These are phyloP conservation scores for Euphorbia lathyris DNA, from an alignment of 345 rosid species.

Conservation along the genomic window DNA sequence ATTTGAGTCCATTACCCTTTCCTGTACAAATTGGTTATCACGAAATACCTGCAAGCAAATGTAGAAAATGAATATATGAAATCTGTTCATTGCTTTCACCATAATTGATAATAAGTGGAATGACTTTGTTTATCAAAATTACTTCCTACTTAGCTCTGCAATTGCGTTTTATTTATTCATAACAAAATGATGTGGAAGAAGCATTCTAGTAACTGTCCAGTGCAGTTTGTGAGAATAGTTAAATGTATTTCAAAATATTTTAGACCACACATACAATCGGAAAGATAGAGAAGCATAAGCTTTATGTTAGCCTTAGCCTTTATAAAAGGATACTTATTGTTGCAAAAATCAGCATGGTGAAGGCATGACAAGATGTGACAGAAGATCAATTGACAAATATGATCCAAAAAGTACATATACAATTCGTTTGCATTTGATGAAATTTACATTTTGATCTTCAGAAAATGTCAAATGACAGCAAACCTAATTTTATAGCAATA, in stretches of 20 bases:
- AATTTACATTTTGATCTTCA: neutral
- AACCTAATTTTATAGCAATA: neutral
- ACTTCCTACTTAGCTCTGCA: neutral
- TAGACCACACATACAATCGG: neutral
- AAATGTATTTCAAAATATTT: neutral
- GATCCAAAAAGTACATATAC: neutral
- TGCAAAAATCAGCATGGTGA: neutral
- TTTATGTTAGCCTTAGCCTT: neutral
- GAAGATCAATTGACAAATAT: neutral
- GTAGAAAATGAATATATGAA: neutral
- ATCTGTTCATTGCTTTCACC: neutral
- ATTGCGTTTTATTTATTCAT: neutral
- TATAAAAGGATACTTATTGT: neutral
- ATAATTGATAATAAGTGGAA: neutral
- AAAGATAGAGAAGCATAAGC: neutral
- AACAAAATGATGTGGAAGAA: neutral
- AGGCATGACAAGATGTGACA: neutral
- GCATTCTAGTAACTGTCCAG: neutral
- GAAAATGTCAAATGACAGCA: neutral
- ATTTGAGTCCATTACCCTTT: slow-evolving; percentile 96
- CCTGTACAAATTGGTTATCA: slow-evolving; percentile 85
- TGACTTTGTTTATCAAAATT: neutral
- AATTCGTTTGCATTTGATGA: neutral
- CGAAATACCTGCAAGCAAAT: slow-evolving; percentile 69
- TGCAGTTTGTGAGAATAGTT: neutral